phyloP scores from a whole-genome alignment of 2,329 filamentous ascomycete genomes.

The Aspergillus ibericus region DNA sequence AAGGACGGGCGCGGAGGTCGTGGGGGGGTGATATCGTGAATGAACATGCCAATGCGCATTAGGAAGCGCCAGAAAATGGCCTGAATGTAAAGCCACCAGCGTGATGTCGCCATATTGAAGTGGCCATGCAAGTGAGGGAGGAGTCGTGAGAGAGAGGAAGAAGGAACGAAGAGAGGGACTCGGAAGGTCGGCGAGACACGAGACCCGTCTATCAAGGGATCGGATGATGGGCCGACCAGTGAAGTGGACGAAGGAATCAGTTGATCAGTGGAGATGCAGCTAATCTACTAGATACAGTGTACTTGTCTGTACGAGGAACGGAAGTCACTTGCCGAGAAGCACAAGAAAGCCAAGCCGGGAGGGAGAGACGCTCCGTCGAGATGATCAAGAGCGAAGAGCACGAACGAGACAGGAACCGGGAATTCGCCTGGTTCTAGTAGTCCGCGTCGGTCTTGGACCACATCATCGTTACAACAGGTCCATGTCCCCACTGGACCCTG shows the following conservation, averaged over 20 bases:
- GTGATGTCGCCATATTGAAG: slow-evolving; percentile 37
- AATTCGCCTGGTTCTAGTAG: neutral
- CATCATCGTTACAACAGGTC: neutral
- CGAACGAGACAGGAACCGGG: neutral
- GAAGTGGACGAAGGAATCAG: too few relatives aligned
- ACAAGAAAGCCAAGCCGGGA: neutral
- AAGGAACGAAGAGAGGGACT: neutral
- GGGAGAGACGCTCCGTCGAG: too few relatives aligned
- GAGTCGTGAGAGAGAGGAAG: neutral
- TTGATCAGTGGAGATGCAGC: too few relatives aligned
- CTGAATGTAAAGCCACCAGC: slow-evolving; percentile 63
- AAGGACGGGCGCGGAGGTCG: slow-evolving; percentile 63
- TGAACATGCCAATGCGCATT: slow-evolving; percentile 67
- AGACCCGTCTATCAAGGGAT: neutral
- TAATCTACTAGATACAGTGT: too few relatives aligned
- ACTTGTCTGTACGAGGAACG: too few relatives aligned
- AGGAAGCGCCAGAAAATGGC: slow-evolving; percentile 67
- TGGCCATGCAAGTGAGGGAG: neutral
- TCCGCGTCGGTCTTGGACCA: neutral
- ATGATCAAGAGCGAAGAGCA: too few relatives aligned
- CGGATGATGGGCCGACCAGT: neutral
- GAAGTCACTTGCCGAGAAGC: too few relatives aligned
- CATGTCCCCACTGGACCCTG: neutral
- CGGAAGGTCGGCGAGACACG: neutral
- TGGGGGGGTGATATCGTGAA: slow-evolving; percentile 63